These are phyloP conservation scores for Neospora caninum DNA, from an alignment of 169 alveolate species.

Conservation along the genomic window DNA sequence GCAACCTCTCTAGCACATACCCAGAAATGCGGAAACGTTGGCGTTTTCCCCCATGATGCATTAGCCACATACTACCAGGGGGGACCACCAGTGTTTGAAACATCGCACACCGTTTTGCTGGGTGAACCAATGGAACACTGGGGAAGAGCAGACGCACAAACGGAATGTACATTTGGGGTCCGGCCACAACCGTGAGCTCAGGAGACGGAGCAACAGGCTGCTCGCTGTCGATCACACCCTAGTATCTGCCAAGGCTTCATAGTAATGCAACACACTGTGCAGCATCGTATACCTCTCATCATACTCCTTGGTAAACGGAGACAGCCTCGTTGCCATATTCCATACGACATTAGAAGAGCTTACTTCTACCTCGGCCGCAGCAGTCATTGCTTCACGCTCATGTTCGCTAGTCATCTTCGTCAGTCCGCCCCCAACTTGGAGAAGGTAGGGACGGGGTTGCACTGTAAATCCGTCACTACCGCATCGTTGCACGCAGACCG, in stretches of 20 bases:
- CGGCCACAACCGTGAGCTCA: no score
- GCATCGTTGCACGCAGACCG: slow-evolving; percentile 39
- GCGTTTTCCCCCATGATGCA: no score
- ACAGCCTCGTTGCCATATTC: slow-evolving; percentile 36
- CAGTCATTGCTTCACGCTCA: not conserved
- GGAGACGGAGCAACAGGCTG: no score
- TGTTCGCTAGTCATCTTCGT: not conserved
- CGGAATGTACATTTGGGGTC: no score
- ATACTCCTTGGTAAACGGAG: slow-evolving; percentile 22
- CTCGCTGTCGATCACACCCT: not conserved
- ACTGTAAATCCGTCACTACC: not conserved
- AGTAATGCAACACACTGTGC: slow-evolving; percentile 29
- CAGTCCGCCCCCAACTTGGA: slow-evolving; percentile 31
- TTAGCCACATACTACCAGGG: no score
- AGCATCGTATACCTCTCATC: slow-evolving; percentile 29
- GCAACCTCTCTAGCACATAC: no score
- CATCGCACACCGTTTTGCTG: no score
- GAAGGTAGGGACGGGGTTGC: slow-evolving; percentile 9
- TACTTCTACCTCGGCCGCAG: slow-evolving; percentile 24
- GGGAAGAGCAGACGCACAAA: no score
- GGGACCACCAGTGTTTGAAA: no score
- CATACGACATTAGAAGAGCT: slow-evolving; percentile 29
- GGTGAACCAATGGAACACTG: no score
- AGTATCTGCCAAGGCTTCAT: slow-evolving; percentile 31
- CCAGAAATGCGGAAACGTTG: no score